phyloP scores from a whole-genome alignment of 169 alveolate genomes.

The Cyclospora cayetanensis region DNA sequence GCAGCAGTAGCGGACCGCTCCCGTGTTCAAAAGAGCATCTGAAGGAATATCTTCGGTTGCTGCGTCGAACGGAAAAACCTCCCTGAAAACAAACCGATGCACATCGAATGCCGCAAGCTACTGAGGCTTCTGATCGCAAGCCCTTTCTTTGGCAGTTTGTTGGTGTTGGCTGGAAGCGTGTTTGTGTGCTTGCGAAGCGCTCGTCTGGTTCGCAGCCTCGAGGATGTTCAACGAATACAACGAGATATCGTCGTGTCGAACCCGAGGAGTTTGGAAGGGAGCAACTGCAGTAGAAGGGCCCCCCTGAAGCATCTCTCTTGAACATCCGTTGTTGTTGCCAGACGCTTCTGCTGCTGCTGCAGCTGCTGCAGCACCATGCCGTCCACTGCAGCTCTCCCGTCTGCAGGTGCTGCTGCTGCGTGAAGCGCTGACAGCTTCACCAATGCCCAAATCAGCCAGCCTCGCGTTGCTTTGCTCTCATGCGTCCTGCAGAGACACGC shows the following conservation, averaged over 20 bases:
- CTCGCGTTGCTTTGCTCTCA: not conserved
- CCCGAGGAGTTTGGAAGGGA: slow-evolving; percentile 28
- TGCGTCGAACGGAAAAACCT: slow-evolving; percentile 55
- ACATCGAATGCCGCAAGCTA: too few species aligned
- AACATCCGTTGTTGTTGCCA: not conserved
- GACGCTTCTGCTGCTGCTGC: slow-evolving; percentile 50
- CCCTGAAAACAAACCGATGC: slow-evolving; percentile 23
- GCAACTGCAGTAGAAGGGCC: slow-evolving; percentile 45
- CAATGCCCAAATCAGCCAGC: slow-evolving; percentile 25
- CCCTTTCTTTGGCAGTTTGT: too few species aligned
- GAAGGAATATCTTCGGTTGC: slow-evolving; percentile 53
- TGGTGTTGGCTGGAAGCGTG: too few species aligned
- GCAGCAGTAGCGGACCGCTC: slow-evolving; percentile 20
- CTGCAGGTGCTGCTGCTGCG: slow-evolving; percentile 37
- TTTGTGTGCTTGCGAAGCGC: too few species aligned
- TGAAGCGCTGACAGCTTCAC: slow-evolving; percentile 32
- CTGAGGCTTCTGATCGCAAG: too few species aligned
- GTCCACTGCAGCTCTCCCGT: not conserved
- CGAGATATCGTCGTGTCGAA: too few species aligned
- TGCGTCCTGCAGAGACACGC: slow-evolving; percentile 8
- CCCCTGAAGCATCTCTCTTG: slow-evolving; percentile 58
- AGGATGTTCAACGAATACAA: too few species aligned
- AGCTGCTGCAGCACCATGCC: slow-evolving; percentile 3
- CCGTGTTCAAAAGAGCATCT: not conserved
- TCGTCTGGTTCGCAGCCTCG: too few species aligned